Evolutionary conservation across 441 rosid species (phyloP).

Genomic region (Populus hybrid): DNA sequence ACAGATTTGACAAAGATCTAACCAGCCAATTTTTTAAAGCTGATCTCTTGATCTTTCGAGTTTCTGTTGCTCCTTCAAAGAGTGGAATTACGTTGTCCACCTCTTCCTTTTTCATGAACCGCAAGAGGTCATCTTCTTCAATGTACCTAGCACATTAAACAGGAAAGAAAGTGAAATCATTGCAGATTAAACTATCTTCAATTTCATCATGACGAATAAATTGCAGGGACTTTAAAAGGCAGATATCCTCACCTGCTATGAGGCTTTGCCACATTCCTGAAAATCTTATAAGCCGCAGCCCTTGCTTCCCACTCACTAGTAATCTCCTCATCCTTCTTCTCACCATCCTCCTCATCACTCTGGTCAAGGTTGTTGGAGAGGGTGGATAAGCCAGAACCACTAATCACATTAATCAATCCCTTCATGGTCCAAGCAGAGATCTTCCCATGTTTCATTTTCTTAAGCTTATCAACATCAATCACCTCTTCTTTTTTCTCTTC

Average conservation of each 20-base stretch:
- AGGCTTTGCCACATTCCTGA: constrained; percentile 54
- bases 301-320: constrained; percentile 63
- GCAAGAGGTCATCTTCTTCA: constrained; percentile 58
- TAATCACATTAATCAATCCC: constrained; percentile 46
- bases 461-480: constrained; percentile 56
- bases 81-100: constrained; percentile 64
- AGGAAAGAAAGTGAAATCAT: neutral
- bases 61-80: constrained; percentile 52
- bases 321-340: constrained; percentile 43
- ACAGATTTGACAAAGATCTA: constrained; percentile 14
- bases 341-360: constrained; percentile 40
- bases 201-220: neutral
- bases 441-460: constrained; percentile 47
- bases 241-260: constrained; percentile 42
- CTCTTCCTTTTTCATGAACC: constrained; percentile 86
- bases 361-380: constrained; percentile 34
- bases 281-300: constrained; percentile 55
- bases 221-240: neutral
- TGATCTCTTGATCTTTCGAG: constrained; percentile 48
- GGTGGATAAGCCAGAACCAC: constrained; percentile 47
- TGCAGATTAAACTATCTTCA: neutral
- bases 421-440: constrained; percentile 68
- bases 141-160: constrained; percentile 46
- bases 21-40: constrained; percentile 81
- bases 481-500: constrained; percentile 40